Evolutionary conservation across 2,329 filamentous ascomycete species (phyloP).

Genomic region (Penicillium fuscoglaucum): DNA sequence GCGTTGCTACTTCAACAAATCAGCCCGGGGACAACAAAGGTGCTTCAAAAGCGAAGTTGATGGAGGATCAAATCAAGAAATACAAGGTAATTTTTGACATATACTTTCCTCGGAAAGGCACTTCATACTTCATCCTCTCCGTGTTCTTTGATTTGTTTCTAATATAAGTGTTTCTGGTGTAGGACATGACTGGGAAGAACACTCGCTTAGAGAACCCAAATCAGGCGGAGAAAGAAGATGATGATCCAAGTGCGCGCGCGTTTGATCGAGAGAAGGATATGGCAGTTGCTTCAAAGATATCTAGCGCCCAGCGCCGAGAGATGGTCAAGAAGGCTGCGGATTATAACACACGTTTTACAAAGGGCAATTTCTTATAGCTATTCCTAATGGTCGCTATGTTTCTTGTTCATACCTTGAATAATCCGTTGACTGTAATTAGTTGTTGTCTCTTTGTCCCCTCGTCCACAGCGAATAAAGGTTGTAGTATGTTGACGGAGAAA

Average conservation of each 20-base stretch:
- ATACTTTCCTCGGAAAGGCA: too few relatives aligned
- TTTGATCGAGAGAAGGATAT: conserved; percentile 97
- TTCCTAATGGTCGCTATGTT: too few relatives aligned
- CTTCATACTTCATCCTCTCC: background rate
- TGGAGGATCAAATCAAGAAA: conserved; percentile 52
- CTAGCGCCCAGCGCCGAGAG: conserved; percentile 71
- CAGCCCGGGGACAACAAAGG: conserved; percentile 11
- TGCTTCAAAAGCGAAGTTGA: conserved; percentile 23
- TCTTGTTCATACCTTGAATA: too few relatives aligned
- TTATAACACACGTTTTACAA: conserved; percentile 78
- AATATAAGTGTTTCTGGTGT: background rate
- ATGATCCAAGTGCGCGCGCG: conserved; percentile 83
- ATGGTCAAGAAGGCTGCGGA: conserved; percentile 76
- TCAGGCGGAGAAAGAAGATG: conserved; percentile 67
- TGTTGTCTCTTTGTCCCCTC: too few relatives aligned
- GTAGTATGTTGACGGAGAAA: too few relatives aligned
- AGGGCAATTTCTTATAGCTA: conserved; percentile 59
- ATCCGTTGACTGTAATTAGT: too few relatives aligned
- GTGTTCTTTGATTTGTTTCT: background rate
- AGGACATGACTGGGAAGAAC: conserved; percentile 50
- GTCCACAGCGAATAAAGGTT: too few relatives aligned
- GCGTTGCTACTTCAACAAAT: conserved; percentile 52
- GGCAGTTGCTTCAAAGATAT: conserved; percentile 70
- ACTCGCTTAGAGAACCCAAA: conserved; percentile 49
- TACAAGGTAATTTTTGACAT: conserved; percentile 53